Evolutionary conservation across 257 asterid species (phyloP), one percentile per base, ranked within the genome.

Genomic region (Solanum bulbocastanum): DNA sequence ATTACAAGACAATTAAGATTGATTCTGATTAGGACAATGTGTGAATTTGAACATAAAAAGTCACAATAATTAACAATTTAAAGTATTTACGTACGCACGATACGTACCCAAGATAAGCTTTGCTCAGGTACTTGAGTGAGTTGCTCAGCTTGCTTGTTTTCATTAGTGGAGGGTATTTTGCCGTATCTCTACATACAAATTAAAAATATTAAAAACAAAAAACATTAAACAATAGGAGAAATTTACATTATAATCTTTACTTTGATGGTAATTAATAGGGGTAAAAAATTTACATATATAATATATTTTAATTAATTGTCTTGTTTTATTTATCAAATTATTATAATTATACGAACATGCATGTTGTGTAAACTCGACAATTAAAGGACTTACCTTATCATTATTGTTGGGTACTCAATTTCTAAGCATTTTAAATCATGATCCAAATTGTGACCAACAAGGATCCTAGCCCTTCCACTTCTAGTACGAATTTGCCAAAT

Each of bases 91-190:
- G 60, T 52, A 16, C 0, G 23, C n/a, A n/a, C n/a, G n/a, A n/a
- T 49, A 93, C 81, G 15, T 73, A 74, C 97, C 98, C 99, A 18
- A 96, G 98, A 90, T 95, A 94, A 82, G 96, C 91, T 87, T 92
- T 94, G 25, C 96, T 95, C 83, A 94, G 86, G 87, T 96, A 93
- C 88, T 94, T 95, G 86, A 94, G 92, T 30, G 99, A 93, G 96
- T 96, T 96, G 95, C 98, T 93, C 88, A 96, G 96, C 95, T 95
- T 96, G 97, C 96, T 95, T 60, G 99, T 92, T 88, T 94, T 96
- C 97, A 94, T 94, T 89, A 96, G 75, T 69, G 98, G 98, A 32
- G 98, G 98, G 89, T 96, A 95, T 88, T 92, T 93, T 56, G 98
- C 94, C 3, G 97, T 95, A 85, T 96, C 99, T 96, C 99, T 96